Evolutionary conservation across 192 early-diverging fungal genomes (phyloP), one percentile per base, ranked within the genome.

Genomic region (Entomortierella beljakovae): DNA sequence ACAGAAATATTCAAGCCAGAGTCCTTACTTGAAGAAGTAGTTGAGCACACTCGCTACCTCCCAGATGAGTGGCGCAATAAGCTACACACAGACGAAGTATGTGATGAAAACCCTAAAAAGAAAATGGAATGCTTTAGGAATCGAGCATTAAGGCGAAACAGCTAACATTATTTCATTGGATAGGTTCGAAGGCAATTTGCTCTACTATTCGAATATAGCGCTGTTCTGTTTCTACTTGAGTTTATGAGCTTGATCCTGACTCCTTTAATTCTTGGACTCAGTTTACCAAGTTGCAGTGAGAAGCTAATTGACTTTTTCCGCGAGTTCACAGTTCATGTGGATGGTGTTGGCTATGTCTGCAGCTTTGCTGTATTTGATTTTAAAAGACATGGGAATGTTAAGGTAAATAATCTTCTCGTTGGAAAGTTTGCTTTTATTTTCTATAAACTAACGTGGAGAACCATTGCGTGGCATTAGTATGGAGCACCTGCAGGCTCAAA

Each of bases 291-390:
- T 25, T 90, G 92, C 72, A 89, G 91, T 25, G 93, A 90, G 46
- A 83, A 85, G 29, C 90, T 99, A 31, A 79, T 99, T 7, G 96
- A 98, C 68, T 99, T 99, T 69, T 97, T 99, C 80, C 86, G 94
- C 33, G 95, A 97, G 70, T 98, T 94, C 67, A 96, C 98, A 0
- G 94, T 97, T 2, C 93, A 97, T 76, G 92, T 95, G 20, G 93
- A 96, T 46, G 91, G 91, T 0, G 75, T 98, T 6, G 98, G 97
- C 6, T 94, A 96, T 74, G 95, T 99, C 9, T 99, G 97, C 83
- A 96, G 94, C 59, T 98, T 98, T 90, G 96, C 97, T 6, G 88
- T 93, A 18, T 98, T 98, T 85, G 96, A 99, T 73, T 95, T 99
- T 83, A 89, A 89, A 66, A 81, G 88, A 35, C 91, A 97, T 67